These are phyloP conservation scores for Thelonectria blattea DNA, from an alignment of 2,329 filamentous ascomycete species.

Conservation along the genomic window DNA sequence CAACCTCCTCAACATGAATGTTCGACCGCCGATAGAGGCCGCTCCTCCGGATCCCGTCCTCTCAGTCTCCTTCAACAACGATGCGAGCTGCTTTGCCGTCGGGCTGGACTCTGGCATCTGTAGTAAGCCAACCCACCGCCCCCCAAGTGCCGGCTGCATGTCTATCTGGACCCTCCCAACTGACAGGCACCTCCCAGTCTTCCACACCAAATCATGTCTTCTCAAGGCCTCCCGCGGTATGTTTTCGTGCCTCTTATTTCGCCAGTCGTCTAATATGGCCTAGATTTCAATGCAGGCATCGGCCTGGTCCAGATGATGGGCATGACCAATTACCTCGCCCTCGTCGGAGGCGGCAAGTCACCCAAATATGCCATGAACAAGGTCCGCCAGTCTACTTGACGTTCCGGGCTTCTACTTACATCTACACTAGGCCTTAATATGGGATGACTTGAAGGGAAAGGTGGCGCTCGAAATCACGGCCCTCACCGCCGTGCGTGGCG, in stretches of 20 bases:
- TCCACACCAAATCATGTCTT: slow-evolving; percentile 74
- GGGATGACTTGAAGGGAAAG: slow-evolving; percentile 84
- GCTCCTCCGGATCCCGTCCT: slow-evolving; percentile 76
- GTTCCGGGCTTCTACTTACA: slow-evolving; percentile 3
- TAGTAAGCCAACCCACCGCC: slow-evolving; percentile 58
- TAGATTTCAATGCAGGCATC: slow-evolving; percentile 82
- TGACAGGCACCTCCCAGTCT: slow-evolving; percentile 58
- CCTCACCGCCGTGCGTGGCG: slow-evolving; percentile 78
- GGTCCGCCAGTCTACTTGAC: slow-evolving; percentile 48
- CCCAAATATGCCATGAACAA: slow-evolving; percentile 90
- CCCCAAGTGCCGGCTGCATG: slow-evolving; percentile 11
- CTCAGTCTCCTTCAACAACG: slow-evolving; percentile 84
- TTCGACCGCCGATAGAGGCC: slow-evolving; percentile 82
- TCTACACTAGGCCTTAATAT: slow-evolving; percentile 76
- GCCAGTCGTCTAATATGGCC: not conserved
- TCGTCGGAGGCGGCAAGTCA: slow-evolving; percentile 85
- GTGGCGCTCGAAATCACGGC: slow-evolving; percentile 79
- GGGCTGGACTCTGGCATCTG: slow-evolving; percentile 87
- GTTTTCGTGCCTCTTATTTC: not conserved
- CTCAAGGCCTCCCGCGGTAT: slow-evolving; percentile 63
- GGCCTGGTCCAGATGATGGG: slow-evolving; percentile 87
- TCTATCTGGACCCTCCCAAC: slow-evolving; percentile 13
- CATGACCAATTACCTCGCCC: slow-evolving; percentile 82
- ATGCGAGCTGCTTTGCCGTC: slow-evolving; percentile 84
- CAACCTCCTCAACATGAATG: slow-evolving; percentile 71